phyloP scores from a whole-genome alignment of 345 rosid species.

The Salix udensis region DNA sequence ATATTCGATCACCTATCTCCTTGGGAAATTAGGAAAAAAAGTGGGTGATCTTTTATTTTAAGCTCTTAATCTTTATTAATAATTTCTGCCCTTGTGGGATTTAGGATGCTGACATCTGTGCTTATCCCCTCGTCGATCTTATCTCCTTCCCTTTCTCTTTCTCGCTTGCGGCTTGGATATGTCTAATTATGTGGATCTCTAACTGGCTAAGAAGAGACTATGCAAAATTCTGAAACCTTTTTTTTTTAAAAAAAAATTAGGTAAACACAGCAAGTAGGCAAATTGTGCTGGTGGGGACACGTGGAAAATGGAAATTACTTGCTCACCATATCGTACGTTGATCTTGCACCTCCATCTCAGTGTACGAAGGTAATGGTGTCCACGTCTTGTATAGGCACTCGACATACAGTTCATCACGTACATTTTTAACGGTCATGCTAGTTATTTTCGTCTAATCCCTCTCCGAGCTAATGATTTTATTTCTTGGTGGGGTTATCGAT shows the following conservation, averaged over 20 bases:
- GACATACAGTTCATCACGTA: not conserved
- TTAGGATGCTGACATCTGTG: slow-evolving; percentile 34
- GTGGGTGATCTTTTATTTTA: not conserved
- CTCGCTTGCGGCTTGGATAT: not conserved
- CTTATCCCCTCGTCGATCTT: slow-evolving; percentile 39
- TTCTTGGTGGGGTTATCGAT: too few relatives aligned
- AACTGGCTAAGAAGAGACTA: too few relatives aligned
- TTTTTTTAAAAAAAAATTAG: too few relatives aligned
- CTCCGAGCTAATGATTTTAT: too few relatives aligned
- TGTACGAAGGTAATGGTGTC: not conserved
- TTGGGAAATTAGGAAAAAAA: not conserved
- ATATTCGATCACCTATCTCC: not conserved
- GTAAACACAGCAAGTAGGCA: not conserved
- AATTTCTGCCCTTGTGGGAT: not conserved
- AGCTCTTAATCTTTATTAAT: not conserved
- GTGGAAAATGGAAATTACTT: too few relatives aligned
- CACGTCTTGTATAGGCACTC: not conserved
- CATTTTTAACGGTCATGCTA: too few relatives aligned
- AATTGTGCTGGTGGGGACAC: not conserved
- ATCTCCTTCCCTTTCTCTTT: slow-evolving; percentile 19
- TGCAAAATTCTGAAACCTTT: too few relatives aligned
- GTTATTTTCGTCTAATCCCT: too few relatives aligned
- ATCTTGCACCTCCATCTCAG: not conserved
- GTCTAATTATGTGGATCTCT: not conserved
- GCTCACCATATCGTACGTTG: not conserved